phyloP scores from a whole-genome alignment of 179 eudicot genomes.

The Pouteria campechiana region DNA sequence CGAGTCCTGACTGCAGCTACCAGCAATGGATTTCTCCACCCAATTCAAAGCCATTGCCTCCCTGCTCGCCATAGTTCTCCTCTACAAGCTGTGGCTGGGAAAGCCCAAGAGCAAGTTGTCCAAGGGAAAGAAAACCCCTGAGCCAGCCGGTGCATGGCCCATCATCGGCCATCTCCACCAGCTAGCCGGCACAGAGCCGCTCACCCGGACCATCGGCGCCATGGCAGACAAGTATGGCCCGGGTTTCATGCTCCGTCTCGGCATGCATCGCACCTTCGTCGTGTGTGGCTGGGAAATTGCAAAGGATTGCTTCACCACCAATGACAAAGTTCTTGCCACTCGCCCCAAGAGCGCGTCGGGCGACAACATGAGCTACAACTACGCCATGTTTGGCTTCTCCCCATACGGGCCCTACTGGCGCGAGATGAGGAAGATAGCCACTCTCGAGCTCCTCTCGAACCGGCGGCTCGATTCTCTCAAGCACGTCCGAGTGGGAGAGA shows the following conservation, averaged over 20 bases:
- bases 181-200: constrained; percentile 9
- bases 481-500: constrained; percentile 3
- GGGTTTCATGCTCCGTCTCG: constrained; percentile 13
- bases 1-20: too few relatives aligned
- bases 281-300: constrained; percentile 17
- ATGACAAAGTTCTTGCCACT: constrained; percentile 6
- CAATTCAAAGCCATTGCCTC: too few relatives aligned
- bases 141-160: constrained; percentile 30
- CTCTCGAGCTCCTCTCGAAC: constrained; percentile 11
- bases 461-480: constrained; percentile 4
- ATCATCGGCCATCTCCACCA: constrained; percentile 33
- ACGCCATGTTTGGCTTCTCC: constrained; percentile 12
- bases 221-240: constrained; percentile 35
- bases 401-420: constrained; percentile 18
- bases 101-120: too few relatives aligned
- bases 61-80: too few relatives aligned
- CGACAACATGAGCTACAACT: constrained; percentile 8
- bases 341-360: constrained; percentile 10
- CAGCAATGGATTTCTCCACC: too few relatives aligned
- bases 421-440: constrained; percentile 14
- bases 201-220: constrained; percentile 25
- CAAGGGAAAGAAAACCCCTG: too few relatives aligned
- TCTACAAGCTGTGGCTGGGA: too few relatives aligned
- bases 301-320: constrained; percentile 7
- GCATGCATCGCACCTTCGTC: constrained; percentile 9